Conservation (phyloP, 2,329 filamentous ascomycete genomes). For the Xylaria sp. region DNA sequence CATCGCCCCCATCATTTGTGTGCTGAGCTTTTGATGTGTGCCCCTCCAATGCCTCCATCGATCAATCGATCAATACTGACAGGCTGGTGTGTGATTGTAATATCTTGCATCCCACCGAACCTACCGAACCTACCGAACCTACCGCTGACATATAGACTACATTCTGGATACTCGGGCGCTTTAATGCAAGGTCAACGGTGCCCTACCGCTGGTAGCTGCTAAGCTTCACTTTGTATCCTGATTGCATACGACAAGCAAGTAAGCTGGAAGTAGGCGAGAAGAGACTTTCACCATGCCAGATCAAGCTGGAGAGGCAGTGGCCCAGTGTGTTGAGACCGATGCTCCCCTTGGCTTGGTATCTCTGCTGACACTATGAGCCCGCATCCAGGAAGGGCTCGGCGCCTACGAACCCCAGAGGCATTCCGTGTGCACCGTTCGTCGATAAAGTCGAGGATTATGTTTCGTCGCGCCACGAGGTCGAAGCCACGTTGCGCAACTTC, state of each 20-base stretch:
- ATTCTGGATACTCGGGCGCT: not conserved
- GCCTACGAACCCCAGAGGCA: slow-evolving; percentile 78
- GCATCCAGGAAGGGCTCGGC: slow-evolving; percentile 54
- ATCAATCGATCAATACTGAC: no score
- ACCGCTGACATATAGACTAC: no score
- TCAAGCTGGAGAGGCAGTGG: slow-evolving; percentile 15
- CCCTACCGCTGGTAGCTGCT: not conserved
- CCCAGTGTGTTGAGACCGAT: slow-evolving; percentile 9
- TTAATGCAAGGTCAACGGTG: not conserved
- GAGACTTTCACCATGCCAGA: slow-evolving; percentile 15
- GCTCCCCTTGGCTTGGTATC: not conserved
- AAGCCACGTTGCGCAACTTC: slow-evolving; percentile 80
- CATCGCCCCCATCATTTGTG: no score
- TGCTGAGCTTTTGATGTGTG: no score
- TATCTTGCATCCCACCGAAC: not conserved
- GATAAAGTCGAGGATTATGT: slow-evolving; percentile 91
- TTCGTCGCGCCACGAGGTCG: slow-evolving; percentile 76
- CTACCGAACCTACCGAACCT: no score
- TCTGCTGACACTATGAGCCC: slow-evolving; percentile 7
- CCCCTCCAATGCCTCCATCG: no score
- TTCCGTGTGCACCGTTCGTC: slow-evolving; percentile 83
- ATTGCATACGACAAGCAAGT: not conserved
- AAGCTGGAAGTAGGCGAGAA: not conserved
- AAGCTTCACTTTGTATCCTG: not conserved
- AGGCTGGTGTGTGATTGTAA: no score